Conservation (phyloP, 2,329 filamentous ascomycete species). For the Lachnum nothofagi region DNA sequence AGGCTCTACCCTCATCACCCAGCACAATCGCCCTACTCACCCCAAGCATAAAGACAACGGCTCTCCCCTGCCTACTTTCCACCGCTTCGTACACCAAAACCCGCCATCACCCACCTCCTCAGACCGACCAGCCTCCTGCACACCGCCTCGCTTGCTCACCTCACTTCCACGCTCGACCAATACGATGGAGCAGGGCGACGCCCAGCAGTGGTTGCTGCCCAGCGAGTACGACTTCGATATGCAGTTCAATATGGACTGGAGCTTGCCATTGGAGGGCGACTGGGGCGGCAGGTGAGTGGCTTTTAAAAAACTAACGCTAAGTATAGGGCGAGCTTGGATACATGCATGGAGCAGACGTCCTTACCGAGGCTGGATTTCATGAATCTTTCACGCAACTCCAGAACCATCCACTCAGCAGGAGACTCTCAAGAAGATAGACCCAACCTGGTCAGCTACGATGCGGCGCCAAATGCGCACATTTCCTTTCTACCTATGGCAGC, state of each 20-base stretch:
- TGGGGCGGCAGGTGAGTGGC: slow-evolving; percentile 9
- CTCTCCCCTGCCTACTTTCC: not conserved
- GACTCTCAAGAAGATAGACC: no score
- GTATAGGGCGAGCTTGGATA: slow-evolving; percentile 4
- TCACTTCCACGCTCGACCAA: slow-evolving; percentile 13
- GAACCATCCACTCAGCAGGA: no score
- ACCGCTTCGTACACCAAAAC: slow-evolving; percentile 5
- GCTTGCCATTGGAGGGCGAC: slow-evolving; percentile 3
- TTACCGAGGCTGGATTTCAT: not conserved
- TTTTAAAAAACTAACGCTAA: slow-evolving; percentile 14
- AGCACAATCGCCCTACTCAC: no score
- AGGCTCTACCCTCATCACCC: no score
- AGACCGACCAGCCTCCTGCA: not conserved
- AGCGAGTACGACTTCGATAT: not conserved
- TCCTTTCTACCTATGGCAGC: no score
- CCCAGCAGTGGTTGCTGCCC: slow-evolving; percentile 3
- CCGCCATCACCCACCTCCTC: not conserved
- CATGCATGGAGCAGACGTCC: not conserved
- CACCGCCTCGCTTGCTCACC: slow-evolving; percentile 13
- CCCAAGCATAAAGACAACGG: slow-evolving; percentile 6
- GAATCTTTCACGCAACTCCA: no score
- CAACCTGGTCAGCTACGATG: no score
- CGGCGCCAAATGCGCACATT: no score
- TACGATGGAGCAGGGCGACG: slow-evolving; percentile 14
- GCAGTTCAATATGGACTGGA: slow-evolving; percentile 2